Evolutionary conservation across 306 rosid species (phyloP), one percentile per base, ranked within the genome.

Genomic region (Trichosanthes cucumerina): DNA sequence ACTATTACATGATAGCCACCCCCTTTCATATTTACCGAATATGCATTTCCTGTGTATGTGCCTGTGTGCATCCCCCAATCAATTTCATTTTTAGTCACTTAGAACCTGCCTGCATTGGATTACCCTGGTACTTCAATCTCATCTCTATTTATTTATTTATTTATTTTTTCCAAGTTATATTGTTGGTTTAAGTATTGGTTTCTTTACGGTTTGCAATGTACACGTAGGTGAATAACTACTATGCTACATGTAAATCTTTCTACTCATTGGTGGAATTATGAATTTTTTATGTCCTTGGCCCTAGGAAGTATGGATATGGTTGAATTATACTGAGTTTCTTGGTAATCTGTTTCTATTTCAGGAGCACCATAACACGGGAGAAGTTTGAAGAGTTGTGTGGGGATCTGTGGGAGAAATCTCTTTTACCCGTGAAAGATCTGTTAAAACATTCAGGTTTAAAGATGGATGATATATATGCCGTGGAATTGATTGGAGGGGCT

Each of bases 401-500:
- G 83, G 99, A 95, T 85, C 84, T 95, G 33, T 95, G 99, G 99
- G 97, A 92, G 86, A 86, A 89, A 80, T 88, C 97, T 63, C 90
- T 95, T 47, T 12, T 79, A 75, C 97, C 99, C 15, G 63, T 95
- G 86, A 95, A 91, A 82, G 97, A 83, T 83, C 82, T 95, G 78
- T 85, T 92, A 65, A 90, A 88, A 78, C 80, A 89, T 86, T 89
- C 97, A 54, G 91, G 89, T 82, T 70, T 95, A 66, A 80, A 88
- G 74, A 39, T 82, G 80, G 96, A 88, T 31, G 91, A 92, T 43
- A 86, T 95, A 78, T 90, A 91, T 81, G 97, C 97, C 12, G 96
- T 95, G 81, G 99, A 95, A 83, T 85, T 95, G 88, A 90, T 95
- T 65, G 99, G 99, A 83, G 99, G 99, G 60, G 93, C 97, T 41